These are phyloP conservation scores for Candida bentonensis DNA, from an alignment of 805 yeast genomes.

Conservation along the genomic window DNA sequence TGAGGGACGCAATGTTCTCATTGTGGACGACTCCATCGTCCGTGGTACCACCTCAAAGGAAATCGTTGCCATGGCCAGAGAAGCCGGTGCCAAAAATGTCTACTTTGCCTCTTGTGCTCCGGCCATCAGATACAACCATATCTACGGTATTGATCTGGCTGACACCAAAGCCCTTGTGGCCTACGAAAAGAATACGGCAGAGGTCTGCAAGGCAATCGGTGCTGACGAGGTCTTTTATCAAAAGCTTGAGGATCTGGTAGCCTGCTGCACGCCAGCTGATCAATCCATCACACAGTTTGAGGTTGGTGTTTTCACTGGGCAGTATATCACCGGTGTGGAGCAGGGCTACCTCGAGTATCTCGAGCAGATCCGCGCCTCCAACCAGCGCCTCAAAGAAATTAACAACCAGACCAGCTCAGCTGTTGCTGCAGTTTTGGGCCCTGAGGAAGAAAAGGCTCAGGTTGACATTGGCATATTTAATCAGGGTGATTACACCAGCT, in stretches of 20 bases:
- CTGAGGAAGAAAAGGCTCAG: conserved; percentile 66
- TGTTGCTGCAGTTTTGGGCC: conserved; percentile 28
- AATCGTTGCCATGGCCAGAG: conserved; percentile 95
- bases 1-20: conserved; percentile 64
- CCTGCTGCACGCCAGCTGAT: conserved; percentile 47
- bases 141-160: conserved; percentile 94
- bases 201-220: conserved; percentile 65
- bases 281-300: conserved; percentile 51
- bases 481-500: conserved; percentile 33
- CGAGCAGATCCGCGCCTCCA: conserved; percentile 69
- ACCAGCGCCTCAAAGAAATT: conserved; percentile 38
- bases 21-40: conserved; percentile 94
- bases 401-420: conserved; percentile 31
- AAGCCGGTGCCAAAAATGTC: conserved; percentile 94
- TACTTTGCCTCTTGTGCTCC: conserved; percentile 96
- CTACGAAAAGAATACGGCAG: conserved; percentile 56
- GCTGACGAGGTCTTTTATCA: conserved; percentile 90
- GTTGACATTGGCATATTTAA: conserved; percentile 51
- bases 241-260: conserved; percentile 65
- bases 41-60: conserved; percentile 96
- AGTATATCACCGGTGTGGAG: conserved; percentile 89
- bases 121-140: conserved; percentile 90
- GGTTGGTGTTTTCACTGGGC: conserved; percentile 93
- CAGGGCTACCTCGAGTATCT: conserved; percentile 67
- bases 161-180: conserved; percentile 92